A percentile compares a stretch with the other conserved stretches of the same genome.
Conservation (phyloP, 2,329 filamentous ascomycete species). For the Corynespora cassiicola region DNA sequence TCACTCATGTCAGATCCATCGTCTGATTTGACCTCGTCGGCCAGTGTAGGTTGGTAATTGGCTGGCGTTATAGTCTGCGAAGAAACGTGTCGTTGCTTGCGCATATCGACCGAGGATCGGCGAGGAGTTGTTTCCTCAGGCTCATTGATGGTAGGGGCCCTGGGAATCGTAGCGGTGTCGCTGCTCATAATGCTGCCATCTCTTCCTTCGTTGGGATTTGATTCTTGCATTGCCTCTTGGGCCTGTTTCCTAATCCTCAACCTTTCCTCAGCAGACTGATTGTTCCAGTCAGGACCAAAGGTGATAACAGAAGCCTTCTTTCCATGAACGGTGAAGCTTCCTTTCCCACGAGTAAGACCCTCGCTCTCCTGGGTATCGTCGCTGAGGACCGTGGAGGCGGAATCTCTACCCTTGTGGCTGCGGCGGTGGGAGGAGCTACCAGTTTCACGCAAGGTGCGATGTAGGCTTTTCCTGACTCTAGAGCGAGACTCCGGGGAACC, state of each 20-base stretch:
- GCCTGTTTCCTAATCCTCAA: conserved; percentile 46
- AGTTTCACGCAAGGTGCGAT: conserved; percentile 86
- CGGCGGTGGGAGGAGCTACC: conserved; percentile 70
- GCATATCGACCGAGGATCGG: conserved; percentile 29
- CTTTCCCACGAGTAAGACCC: conserved; percentile 77
- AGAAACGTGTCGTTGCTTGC: conserved; percentile 43
- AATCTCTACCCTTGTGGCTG: conserved; percentile 79
- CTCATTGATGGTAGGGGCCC: conserved; percentile 19
- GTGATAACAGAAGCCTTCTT: conserved; percentile 98
- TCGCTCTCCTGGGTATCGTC: conserved; percentile 62
- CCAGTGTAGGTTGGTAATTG: conserved; percentile 32
- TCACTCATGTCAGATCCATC: conserved; percentile 42
- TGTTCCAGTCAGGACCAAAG: conserved; percentile 91
- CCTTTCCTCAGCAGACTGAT: conserved; percentile 49
- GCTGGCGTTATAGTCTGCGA: conserved; percentile 43
- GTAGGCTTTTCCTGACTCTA: conserved; percentile 83
- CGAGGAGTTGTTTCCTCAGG: conserved; percentile 29
- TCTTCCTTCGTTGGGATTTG: conserved; percentile 30
- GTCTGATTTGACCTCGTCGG: too few species aligned
- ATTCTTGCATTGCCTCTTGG: conserved; percentile 36
- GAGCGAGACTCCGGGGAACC: conserved; percentile 61
- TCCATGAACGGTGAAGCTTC: conserved; percentile 94
- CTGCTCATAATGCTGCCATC: conserved; percentile 34
- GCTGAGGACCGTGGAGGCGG: conserved; percentile 63
- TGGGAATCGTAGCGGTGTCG: conserved; percentile 25